Evolutionary conservation across 306 rosid species (phyloP).

Genomic region (Alnus rubra): DNA sequence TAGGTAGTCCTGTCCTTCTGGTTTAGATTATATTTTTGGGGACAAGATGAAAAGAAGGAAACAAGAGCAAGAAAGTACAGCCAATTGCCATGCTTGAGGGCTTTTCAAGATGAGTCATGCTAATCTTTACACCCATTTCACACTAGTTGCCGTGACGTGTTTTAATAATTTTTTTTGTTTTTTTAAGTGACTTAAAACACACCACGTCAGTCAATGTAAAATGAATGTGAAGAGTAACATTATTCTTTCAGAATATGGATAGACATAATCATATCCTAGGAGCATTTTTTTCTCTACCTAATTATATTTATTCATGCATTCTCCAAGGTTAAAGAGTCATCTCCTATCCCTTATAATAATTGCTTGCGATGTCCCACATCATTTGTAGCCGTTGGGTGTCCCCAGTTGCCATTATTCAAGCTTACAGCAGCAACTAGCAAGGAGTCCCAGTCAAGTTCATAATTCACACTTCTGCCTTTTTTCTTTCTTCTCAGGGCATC

Average conservation of each 20-base stretch:
- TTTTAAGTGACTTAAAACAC: not conserved
- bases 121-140: no score
- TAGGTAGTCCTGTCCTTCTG: no score
- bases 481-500: not conserved
- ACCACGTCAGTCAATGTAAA: no score
- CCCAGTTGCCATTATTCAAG: conserved; percentile 9
- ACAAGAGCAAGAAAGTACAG: not conserved
- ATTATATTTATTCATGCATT: conserved; percentile 11
- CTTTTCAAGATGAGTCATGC: not conserved
- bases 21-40: not conserved
- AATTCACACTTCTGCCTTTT: conserved; percentile 16
- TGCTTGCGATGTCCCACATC: conserved; percentile 29
- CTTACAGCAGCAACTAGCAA: not conserved
- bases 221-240: no score
- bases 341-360: conserved; percentile 26
- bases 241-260: not conserved
- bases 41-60: not conserved
- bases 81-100: not conserved
- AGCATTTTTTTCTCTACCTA: conserved; percentile 5
- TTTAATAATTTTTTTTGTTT: no score
- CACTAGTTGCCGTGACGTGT: no score
- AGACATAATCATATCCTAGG: conserved; percentile 8
- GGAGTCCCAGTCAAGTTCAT: conserved; percentile 8
- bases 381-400: not conserved
- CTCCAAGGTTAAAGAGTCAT: conserved; percentile 2